phyloP scores from a whole-genome alignment of 306 rosid genomes.

The Senna tora region DNA sequence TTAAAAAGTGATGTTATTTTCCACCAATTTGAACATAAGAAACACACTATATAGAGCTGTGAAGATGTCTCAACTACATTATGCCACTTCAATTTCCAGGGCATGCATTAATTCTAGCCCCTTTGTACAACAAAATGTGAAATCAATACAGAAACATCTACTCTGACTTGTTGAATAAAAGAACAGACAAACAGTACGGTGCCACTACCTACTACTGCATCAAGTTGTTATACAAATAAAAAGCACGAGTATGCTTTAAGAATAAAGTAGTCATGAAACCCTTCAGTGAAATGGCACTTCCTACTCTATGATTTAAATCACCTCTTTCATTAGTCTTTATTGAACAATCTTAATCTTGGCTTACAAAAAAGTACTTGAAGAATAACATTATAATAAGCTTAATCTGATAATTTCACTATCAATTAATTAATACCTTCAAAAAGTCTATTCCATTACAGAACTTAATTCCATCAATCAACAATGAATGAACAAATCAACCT shows the following conservation, averaged over 20 bases:
- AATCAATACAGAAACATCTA: conserved; percentile 33
- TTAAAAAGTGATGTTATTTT: no score
- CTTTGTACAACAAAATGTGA: conserved; percentile 34
- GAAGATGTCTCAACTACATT: conserved; percentile 33
- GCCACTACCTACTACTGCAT: conserved; percentile 27
- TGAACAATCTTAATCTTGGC: no score
- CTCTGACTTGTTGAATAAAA: conserved; percentile 25
- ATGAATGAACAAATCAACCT: no score
- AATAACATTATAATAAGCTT: no score
- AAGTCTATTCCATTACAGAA: no score
- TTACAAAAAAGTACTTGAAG: no score
- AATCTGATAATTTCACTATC: no score
- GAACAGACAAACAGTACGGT: conserved; percentile 27
- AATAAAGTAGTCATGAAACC: conserved; percentile 26
- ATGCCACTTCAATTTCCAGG: conserved; percentile 23
- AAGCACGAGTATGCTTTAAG: conserved; percentile 27
- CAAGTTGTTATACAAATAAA: conserved; percentile 37
- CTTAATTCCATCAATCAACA: no score
- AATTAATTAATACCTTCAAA: no score
- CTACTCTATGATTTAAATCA: conserved; percentile 12
- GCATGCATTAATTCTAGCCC: conserved; percentile 16
- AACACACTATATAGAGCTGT: no score
- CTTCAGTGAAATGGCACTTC: conserved; percentile 24
- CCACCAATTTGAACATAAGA: no score
- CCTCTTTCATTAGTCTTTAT: no score